Conservation (phyloP, 202 grass and related monocot genomes). For the Bolboschoenoplectus hybrid region DNA sequence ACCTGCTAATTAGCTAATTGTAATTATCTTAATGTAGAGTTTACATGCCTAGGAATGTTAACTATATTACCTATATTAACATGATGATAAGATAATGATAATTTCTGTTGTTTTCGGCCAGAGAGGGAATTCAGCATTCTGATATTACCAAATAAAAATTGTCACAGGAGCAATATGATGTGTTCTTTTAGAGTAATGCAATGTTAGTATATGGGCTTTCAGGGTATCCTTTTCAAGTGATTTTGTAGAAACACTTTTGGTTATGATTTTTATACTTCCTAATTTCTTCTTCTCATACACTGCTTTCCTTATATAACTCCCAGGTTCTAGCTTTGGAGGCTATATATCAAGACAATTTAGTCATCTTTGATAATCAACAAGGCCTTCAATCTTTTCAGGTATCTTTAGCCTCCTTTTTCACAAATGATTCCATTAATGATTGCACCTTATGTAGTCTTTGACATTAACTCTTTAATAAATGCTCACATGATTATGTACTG, state of each 20-base stretch:
- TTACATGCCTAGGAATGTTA: conserved; percentile 6
- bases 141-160: neutral
- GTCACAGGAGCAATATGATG: neutral
- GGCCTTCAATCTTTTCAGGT: conserved; percentile 76
- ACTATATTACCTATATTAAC: neutral
- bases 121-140: neutral
- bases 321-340: conserved; percentile 78
- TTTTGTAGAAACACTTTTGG: conserved; percentile 1
- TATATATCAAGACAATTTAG: conserved; percentile 77
- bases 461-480: neutral
- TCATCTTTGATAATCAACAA: conserved; percentile 54
- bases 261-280: neutral
- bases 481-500: neutral
- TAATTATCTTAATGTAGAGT: neutral
- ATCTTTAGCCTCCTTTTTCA: conserved; percentile 22
- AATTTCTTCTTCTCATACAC: conserved; percentile 22
- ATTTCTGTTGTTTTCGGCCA: neutral
- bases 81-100: neutral
- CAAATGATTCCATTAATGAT: neutral
- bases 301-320: conserved; percentile 36
- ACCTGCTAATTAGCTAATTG: neutral
- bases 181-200: neutral
- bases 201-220: neutral
- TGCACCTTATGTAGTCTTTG: neutral
- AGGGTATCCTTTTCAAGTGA: neutral